Conservation (phyloP, 768 basidiomycete genomes). For the Tylopilus cervinicoccineus region DNA sequence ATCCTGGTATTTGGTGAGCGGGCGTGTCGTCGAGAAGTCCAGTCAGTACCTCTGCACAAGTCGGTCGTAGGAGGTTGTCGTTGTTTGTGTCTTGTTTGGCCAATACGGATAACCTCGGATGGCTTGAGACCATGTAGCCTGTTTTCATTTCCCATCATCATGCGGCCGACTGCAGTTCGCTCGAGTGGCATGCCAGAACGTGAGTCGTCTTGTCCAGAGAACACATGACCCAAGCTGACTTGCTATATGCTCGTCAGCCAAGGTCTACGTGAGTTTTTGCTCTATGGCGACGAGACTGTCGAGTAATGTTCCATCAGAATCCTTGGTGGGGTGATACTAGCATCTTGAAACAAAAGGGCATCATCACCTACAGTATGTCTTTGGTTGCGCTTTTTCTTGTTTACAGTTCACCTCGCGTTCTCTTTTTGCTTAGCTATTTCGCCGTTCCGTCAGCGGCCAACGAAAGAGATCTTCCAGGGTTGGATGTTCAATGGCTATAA, state of each 20-base stretch:
- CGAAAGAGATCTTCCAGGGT: constrained; percentile 62
- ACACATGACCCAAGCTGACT: constrained; percentile 1
- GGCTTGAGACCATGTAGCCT: not conserved
- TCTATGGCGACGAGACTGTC: not conserved
- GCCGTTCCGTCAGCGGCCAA: constrained; percentile 74
- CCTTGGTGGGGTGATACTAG: constrained; percentile 89
- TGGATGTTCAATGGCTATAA: constrained; percentile 88
- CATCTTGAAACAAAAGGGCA: constrained; percentile 68
- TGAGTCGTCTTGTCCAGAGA: constrained; percentile 36
- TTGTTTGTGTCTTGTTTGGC: constrained; percentile 35
- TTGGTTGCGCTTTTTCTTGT: not conserved
- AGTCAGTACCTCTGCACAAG: constrained; percentile 19
- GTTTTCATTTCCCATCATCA: constrained; percentile 26
- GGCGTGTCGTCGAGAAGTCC: not conserved
- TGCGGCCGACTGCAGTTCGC: constrained; percentile 51
- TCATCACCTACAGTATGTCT: constrained; percentile 76
- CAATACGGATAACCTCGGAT: constrained; percentile 28
- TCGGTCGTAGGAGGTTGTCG: constrained; percentile 6
- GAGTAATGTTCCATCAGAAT: constrained; percentile 45
- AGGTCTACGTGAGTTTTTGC: constrained; percentile 67
- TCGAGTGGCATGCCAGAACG: constrained; percentile 80
- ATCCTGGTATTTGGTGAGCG: constrained; percentile 35
- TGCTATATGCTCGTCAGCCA: constrained; percentile 43
- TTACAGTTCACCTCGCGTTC: constrained; percentile 1
- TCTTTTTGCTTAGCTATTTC: constrained; percentile 56